Evolutionary conservation across 805 yeast species (phyloP).

Genomic region (Saturnispora zaruensis): DNA sequence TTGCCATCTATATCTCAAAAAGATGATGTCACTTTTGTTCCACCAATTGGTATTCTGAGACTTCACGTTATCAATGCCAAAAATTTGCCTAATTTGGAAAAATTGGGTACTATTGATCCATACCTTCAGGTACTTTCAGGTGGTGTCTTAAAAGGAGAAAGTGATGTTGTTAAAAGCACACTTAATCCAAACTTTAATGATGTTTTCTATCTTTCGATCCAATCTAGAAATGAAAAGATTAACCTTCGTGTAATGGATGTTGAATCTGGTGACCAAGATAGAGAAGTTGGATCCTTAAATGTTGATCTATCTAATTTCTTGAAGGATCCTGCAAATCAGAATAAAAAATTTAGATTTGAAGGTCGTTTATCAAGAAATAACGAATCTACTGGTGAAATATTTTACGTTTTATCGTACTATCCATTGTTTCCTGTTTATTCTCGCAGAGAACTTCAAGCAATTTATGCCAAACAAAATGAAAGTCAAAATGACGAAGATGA

Average conservation of each 20-base stretch:
- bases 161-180: conserved; percentile 46
- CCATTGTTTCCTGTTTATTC: conserved; percentile 60
- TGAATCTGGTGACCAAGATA: conserved; percentile 51
- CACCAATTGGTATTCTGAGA: conserved; percentile 62
- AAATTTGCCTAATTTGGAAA: conserved; percentile 48
- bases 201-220: conserved; percentile 51
- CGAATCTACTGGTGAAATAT: conserved; percentile 37
- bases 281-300: conserved; percentile 52
- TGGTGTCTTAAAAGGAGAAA: conserved; percentile 48
- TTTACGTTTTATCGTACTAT: conserved; percentile 51
- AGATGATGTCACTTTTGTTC: conserved; percentile 34
- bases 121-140: conserved; percentile 52
- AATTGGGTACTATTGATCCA: conserved; percentile 70
- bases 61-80: conserved; percentile 47
- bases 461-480: conserved; percentile 33
- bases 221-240: conserved; percentile 51
- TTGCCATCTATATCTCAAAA: conserved; percentile 45
- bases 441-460: conserved; percentile 43
- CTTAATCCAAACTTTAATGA: conserved; percentile 52
- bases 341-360: conserved; percentile 9
- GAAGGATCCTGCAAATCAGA: conserved; percentile 9
- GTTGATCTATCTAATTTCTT: conserved; percentile 22
- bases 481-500: conserved; percentile 32
- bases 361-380: conserved; percentile 12
- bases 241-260: conserved; percentile 57